These are phyloP conservation scores for Macadamia tetraphylla DNA, from an alignment of 164 flowering plant genomes.

Conservation along the genomic window DNA sequence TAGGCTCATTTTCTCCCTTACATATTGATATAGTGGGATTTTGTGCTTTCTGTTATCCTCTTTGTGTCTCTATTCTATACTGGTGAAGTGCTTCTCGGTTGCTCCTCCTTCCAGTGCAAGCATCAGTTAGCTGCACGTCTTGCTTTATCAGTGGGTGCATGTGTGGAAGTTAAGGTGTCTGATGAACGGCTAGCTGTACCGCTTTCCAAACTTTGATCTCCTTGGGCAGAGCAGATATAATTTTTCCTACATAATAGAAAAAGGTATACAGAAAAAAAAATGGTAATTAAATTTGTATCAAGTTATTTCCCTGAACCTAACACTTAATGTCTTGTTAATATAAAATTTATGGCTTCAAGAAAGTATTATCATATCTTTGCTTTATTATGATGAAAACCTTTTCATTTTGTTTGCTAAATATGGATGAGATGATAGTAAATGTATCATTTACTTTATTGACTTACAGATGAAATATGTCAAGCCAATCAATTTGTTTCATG, in stretches of 20 bases:
- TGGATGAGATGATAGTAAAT: no score
- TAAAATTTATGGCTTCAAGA: no score
- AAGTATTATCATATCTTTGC: no score
- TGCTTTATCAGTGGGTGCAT: slow-evolving; percentile 62
- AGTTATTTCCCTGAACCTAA: no score
- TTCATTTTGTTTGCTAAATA: no score
- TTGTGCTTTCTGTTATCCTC: neutral
- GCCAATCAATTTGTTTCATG: slow-evolving; percentile 51
- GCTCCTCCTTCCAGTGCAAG: slow-evolving; percentile 58
- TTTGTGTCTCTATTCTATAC: neutral
- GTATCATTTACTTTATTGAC: neutral
- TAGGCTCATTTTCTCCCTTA: slow-evolving; percentile 26
- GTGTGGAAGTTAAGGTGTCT: slow-evolving; percentile 64
- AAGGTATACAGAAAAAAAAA: slow-evolving; percentile 1
- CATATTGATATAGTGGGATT: neutral
- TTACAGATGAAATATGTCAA: slow-evolving; percentile 57
- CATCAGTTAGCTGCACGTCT: slow-evolving; percentile 96
- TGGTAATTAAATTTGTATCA: neutral
- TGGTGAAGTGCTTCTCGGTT: no score
- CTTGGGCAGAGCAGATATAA: neutral
- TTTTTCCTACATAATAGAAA: slow-evolving; percentile 13
- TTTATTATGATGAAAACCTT: no score
- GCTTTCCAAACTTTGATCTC: slow-evolving; percentile 53
- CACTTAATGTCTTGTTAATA: no score
- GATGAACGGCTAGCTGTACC: slow-evolving; percentile 77